These are phyloP conservation scores for Raffaelea ambrosiae DNA, from an alignment of 2,329 filamentous ascomycete species.

Conservation along the genomic window DNA sequence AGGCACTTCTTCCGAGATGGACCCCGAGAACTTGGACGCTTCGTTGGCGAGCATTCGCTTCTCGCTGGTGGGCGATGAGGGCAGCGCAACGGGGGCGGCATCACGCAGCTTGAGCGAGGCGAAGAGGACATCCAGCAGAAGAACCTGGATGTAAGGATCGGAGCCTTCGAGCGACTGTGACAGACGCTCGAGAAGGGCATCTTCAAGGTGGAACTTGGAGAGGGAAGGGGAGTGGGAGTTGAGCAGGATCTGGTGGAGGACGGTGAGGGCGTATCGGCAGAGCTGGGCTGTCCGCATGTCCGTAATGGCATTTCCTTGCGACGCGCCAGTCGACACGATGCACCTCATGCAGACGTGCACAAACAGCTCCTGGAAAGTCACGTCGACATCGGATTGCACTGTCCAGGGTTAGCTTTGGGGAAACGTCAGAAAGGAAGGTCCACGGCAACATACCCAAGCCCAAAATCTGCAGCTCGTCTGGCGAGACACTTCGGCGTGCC, in stretches of 20 bases:
- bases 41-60: slow-evolving; percentile 28
- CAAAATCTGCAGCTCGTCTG: slow-evolving; percentile 42
- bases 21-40: slow-evolving; percentile 2
- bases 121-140: slow-evolving; percentile 71
- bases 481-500: slow-evolving; percentile 49
- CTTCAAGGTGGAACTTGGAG: slow-evolving; percentile 59
- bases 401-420: no score
- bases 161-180: slow-evolving; percentile 48
- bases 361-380: slow-evolving; percentile 60
- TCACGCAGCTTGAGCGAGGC: slow-evolving; percentile 61
- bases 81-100: slow-evolving; percentile 26
- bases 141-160: slow-evolving; percentile 65
- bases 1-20: neutral
- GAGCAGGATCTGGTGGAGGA: slow-evolving; percentile 61
- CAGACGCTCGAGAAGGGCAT: slow-evolving; percentile 60
- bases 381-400: slow-evolving; percentile 41
- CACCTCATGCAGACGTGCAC: slow-evolving; percentile 57
- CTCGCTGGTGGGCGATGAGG: slow-evolving; percentile 30
- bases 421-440: no score
- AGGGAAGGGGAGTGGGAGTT: slow-evolving; percentile 53
- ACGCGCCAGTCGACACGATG: slow-evolving; percentile 31
- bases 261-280: slow-evolving; percentile 60
- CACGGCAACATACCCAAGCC: neutral
- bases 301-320: slow-evolving; percentile 25
- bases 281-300: slow-evolving; percentile 52